These are phyloP conservation scores for Vaccinium corymbosum DNA, from an alignment of 148 eudicot species.

Conservation along the genomic window DNA sequence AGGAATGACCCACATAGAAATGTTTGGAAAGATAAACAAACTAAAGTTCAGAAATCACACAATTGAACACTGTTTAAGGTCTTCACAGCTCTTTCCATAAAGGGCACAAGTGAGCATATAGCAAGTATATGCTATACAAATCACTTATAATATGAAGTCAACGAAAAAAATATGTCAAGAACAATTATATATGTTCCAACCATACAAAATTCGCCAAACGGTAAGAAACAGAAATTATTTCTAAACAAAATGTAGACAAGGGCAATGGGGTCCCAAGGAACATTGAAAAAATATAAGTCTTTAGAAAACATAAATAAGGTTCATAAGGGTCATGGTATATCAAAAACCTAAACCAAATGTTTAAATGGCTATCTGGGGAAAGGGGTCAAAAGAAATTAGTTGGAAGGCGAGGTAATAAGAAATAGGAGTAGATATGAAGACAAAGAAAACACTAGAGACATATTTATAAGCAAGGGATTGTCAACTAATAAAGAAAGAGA, in stretches of 20 bases:
- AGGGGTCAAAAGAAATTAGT: not conserved
- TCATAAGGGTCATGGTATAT: not conserved
- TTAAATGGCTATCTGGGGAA: not conserved
- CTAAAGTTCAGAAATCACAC: not conserved
- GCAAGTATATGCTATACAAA: not conserved
- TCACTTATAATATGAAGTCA: not conserved
- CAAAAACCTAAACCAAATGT: not conserved
- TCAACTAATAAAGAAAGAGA: not conserved
- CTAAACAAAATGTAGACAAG: not conserved
- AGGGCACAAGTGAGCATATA: not conserved
- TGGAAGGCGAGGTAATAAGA: not conserved
- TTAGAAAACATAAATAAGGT: not conserved
- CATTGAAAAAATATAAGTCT: not conserved
- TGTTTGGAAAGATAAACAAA: not conserved
- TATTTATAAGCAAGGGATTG: not conserved
- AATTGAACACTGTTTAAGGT: not conserved
- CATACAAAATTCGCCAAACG: not conserved
- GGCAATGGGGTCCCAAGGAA: not conserved
- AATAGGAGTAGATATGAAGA: not conserved
- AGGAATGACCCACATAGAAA: not conserved
- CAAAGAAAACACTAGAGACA: not conserved
- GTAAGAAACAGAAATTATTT: not conserved
- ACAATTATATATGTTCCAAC: not conserved
- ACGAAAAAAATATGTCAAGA: not conserved
- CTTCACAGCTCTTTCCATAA: not conserved